Conservation (phyloP, 2,329 filamentous ascomycete species). For the Aspergillus unguis region DNA sequence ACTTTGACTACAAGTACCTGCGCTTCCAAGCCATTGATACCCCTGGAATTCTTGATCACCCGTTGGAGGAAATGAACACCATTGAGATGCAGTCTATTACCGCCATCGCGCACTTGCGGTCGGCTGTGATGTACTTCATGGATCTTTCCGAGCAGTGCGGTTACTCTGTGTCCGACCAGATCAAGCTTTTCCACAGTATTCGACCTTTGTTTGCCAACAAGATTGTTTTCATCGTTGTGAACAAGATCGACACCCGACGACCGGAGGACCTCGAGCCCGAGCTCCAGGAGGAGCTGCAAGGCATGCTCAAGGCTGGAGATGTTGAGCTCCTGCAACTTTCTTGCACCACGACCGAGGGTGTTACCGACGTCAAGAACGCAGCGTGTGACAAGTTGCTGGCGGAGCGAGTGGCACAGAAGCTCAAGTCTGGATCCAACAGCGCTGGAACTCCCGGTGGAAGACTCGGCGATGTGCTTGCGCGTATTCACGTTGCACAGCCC, state of each 20-base stretch:
- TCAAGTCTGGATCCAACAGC: conserved; percentile 81
- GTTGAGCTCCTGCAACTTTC: conserved; percentile 91
- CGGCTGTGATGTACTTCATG: conserved; percentile 97
- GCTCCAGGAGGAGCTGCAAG: conserved; percentile 72
- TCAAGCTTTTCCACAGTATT: conserved; percentile 92
- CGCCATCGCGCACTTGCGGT: conserved; percentile 92
- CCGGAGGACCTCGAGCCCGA: conserved; percentile 83
- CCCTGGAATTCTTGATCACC: conserved; percentile 96
- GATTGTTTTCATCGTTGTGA: conserved; percentile 92
- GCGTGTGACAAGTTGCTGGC: conserved; percentile 91
- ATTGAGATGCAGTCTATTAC: conserved; percentile 99
- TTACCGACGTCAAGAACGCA: conserved; percentile 91
- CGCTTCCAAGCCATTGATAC: conserved; percentile 94
- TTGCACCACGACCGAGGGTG: conserved; percentile 90
- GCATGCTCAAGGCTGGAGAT: conserved; percentile 78
- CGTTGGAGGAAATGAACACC: conserved; percentile 98
- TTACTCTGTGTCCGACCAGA: conserved; percentile 88
- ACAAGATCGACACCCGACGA: conserved; percentile 92
- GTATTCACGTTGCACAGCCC: conserved; percentile 96
- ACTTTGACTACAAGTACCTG: conserved; percentile 95
- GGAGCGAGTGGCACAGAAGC: conserved; percentile 89
- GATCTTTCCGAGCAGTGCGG: conserved; percentile 95
- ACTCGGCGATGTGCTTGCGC: conserved; percentile 82
- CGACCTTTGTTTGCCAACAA: conserved; percentile 97
- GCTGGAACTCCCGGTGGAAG: conserved; percentile 73